A percentile compares a stretch with the other conserved stretches of the same genome.
Conservation (phyloP, 176 grass and related monocot genomes). For the Carex littledalei region DNA sequence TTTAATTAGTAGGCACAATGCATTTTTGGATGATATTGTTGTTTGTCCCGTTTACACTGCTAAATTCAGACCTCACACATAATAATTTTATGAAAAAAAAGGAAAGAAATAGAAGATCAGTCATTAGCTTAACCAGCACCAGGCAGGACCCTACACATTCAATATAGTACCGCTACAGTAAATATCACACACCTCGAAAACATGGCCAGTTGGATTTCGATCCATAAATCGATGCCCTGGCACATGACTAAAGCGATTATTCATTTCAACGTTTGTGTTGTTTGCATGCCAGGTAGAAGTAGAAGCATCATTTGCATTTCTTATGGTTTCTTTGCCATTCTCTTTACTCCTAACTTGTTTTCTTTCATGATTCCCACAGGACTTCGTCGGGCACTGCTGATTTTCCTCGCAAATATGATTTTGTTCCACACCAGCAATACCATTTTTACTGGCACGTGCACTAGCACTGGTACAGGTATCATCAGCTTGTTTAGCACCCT, state of each 20-base stretch:
- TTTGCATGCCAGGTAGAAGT: conserved; percentile 11
- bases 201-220: conserved; percentile 2
- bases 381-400: neutral
- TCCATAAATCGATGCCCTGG: neutral
- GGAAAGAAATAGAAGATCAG: neutral
- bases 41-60: neutral
- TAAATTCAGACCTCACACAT: neutral
- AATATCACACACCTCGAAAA: neutral
- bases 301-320: conserved; percentile 19
- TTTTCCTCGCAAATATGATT: neutral
- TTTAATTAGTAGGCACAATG: neutral
- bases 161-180: neutral
- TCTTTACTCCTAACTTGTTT: neutral
- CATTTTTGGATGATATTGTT: neutral
- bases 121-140: neutral
- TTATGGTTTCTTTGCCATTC: neutral
- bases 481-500: neutral
- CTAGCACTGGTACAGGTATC: neutral
- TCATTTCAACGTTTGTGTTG: neutral
- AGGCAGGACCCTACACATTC: neutral
- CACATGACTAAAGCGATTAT: neutral
- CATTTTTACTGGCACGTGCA: neutral
- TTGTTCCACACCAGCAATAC: neutral
- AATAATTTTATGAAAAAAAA: neutral
- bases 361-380: neutral